Evolutionary conservation across 2,329 filamentous ascomycete species (phyloP).

Genomic region (Exophiala oligosperma): DNA sequence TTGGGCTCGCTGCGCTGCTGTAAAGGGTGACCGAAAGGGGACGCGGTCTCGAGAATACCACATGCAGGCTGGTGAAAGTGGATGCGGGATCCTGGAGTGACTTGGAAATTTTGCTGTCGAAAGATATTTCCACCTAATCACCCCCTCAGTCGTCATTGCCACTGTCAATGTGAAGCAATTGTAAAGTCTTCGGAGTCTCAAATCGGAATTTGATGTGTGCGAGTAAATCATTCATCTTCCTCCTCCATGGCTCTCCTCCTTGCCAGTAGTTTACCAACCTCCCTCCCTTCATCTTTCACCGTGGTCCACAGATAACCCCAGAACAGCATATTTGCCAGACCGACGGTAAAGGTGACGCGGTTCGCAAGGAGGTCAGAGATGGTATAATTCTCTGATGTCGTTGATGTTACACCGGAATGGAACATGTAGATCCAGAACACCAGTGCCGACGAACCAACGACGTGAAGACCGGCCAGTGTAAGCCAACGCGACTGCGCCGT

Average conservation of each 20-base stretch:
- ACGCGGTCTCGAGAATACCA: background rate
- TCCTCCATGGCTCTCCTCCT: constrained; percentile 14
- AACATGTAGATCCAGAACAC: constrained; percentile 28
- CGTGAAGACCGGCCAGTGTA: constrained; percentile 21
- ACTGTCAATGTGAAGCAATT: background rate
- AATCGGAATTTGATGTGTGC: background rate
- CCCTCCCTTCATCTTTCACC: constrained; percentile 26
- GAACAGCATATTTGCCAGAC: constrained; percentile 28
- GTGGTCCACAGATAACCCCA: constrained; percentile 31
- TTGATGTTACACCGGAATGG: constrained; percentile 7
- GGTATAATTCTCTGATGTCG: background rate
- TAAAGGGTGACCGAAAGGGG: background rate
- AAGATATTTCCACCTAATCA: too few species aligned
- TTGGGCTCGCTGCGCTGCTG: constrained; percentile 24
- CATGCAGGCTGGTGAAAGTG: background rate
- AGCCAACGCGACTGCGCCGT: constrained; percentile 26
- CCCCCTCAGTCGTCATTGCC: background rate
- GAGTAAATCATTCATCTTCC: constrained; percentile 13
- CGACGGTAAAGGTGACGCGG: constrained; percentile 25
- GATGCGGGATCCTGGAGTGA: background rate
- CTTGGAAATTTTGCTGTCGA: background rate
- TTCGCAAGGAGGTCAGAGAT: constrained; percentile 20
- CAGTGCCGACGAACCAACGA: constrained; percentile 16
- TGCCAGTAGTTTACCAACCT: constrained; percentile 18
- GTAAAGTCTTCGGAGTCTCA: background rate